Conservation (phyloP, 2,329 filamentous ascomycete genomes). For the Aspergillus nomiae region DNA sequence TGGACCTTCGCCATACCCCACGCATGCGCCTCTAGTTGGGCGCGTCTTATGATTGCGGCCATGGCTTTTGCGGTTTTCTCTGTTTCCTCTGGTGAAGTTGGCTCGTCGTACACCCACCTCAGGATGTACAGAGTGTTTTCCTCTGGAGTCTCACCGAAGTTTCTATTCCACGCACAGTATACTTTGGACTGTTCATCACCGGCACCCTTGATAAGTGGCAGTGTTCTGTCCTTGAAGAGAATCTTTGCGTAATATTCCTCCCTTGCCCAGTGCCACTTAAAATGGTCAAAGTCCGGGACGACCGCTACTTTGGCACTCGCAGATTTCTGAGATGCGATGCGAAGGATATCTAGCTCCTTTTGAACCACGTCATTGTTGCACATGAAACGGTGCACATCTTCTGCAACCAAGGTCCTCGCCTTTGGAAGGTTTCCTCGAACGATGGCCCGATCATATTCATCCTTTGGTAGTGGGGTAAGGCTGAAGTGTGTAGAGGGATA, state of each 20-base stretch:
- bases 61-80: slow-evolving; percentile 58
- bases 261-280: slow-evolving; percentile 77
- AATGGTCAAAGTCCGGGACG: slow-evolving; percentile 66
- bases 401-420: slow-evolving; percentile 33
- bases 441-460: slow-evolving; percentile 19
- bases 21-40: slow-evolving; percentile 68
- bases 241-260: slow-evolving; percentile 75
- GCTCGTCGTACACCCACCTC: slow-evolving; percentile 45
- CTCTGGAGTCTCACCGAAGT: slow-evolving; percentile 37
- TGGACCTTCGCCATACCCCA: slow-evolving; percentile 73
- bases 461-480: slow-evolving; percentile 51
- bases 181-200: slow-evolving; percentile 53
- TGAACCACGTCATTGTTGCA: slow-evolving; percentile 64
- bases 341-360: slow-evolving; percentile 65
- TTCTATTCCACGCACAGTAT: slow-evolving; percentile 46
- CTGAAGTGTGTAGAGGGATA: slow-evolving; percentile 73
- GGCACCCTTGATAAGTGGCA: slow-evolving; percentile 69
- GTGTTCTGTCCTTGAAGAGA: slow-evolving; percentile 54
- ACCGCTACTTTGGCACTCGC: slow-evolving; percentile 63
- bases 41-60: slow-evolving; percentile 64
- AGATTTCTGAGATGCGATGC: slow-evolving; percentile 44
- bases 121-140: slow-evolving; percentile 47
- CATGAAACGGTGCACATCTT: slow-evolving; percentile 46
- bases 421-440: slow-evolving; percentile 28
- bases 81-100: slow-evolving; percentile 43